Percentiles rank a stretch among this genome's conserved stretches.
phyloP scores from a whole-genome alignment of 148 eudicot species.

The Rhododendron vialii region DNA sequence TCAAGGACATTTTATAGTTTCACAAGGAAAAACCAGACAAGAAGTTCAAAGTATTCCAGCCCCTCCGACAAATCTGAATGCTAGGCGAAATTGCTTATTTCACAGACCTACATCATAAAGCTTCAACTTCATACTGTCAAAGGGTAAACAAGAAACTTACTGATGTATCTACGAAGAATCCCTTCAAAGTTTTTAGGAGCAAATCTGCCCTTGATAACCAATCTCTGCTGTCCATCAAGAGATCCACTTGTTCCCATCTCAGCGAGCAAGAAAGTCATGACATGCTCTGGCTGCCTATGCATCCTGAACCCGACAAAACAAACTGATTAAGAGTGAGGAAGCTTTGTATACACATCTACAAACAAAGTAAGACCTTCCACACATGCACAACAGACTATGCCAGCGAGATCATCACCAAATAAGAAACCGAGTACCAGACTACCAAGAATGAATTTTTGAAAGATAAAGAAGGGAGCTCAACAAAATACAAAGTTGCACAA shows the following conservation, averaged over 20 bases:
- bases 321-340: background rate
- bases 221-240: slow-evolving; percentile 43
- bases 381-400: background rate
- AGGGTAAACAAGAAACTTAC: slow-evolving; percentile 24
- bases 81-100: background rate
- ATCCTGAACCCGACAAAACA: slow-evolving; percentile 28
- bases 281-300: slow-evolving; percentile 49
- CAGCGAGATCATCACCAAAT: background rate
- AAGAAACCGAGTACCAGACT: background rate
- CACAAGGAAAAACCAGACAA: background rate
- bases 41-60: background rate
- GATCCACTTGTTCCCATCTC: slow-evolving; percentile 48
- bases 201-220: slow-evolving; percentile 44
- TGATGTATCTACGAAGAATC: slow-evolving; percentile 41
- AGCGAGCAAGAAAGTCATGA: slow-evolving; percentile 37
- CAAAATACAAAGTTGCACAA: background rate
- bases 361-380: background rate
- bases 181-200: slow-evolving; percentile 40
- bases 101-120: background rate
- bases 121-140: background rate
- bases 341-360: background rate
- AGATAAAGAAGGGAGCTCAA: background rate
- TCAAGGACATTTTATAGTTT: background rate
- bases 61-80: background rate
- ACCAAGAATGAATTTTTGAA: background rate